Evolutionary conservation across 768 basidiomycete genomes (phyloP).

Genomic region (Auriculariales sp.): DNA sequence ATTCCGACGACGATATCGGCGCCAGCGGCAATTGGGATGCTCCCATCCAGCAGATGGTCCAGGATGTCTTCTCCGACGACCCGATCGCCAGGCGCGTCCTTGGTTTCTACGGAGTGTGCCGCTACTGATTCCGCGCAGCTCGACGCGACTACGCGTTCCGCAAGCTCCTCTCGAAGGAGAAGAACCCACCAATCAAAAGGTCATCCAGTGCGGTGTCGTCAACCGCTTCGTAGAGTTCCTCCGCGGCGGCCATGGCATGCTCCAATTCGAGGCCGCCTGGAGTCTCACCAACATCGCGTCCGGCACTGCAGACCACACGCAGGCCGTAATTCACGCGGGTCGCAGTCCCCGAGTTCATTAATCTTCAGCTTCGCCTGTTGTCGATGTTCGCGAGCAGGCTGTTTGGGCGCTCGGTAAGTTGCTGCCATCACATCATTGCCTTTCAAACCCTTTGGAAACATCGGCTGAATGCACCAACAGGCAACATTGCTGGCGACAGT

Average conservation of each 20-base stretch:
- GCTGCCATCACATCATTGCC: too few species aligned
- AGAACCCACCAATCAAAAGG: constrained; percentile 96
- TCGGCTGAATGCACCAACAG: too few species aligned
- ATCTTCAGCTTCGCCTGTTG: constrained; percentile 56
- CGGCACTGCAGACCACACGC: constrained; percentile 95
- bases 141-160: constrained; percentile 91
- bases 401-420: constrained; percentile 99
- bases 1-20: constrained; percentile 85
- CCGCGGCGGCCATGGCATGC: constrained; percentile 63
- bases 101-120: background rate
- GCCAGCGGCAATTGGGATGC: constrained; percentile 55
- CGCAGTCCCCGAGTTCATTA: constrained; percentile 96
- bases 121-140: constrained; percentile 2
- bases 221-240: constrained; percentile 96
- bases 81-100: too few species aligned
- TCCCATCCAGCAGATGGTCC: constrained; percentile 83
- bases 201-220: constrained; percentile 83
- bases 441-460: too few species aligned
- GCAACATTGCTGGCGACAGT: constrained; percentile 98
- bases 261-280: constrained; percentile 98
- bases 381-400: constrained; percentile 97
- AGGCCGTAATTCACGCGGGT: constrained; percentile 91
- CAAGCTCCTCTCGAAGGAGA: constrained; percentile 97
- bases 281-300: constrained; percentile 96
- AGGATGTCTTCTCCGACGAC: constrained; percentile 84